Evolutionary conservation across 495 filamentous ascomycete genomes (phyloP).

Genomic region (Cairneyella variabilis): DNA sequence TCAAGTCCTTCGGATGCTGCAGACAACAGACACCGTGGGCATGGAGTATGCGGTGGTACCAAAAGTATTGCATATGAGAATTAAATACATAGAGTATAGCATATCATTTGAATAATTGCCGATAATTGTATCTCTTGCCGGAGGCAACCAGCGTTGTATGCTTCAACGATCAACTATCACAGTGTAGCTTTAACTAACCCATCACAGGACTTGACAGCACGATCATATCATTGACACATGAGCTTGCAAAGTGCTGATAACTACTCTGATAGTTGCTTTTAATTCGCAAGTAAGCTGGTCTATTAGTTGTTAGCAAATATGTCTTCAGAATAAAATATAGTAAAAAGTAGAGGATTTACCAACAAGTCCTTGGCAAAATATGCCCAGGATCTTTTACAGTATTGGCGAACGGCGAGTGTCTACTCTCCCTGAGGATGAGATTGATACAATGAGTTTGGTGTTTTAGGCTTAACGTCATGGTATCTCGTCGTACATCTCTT

Average conservation of each 20-base stretch:
- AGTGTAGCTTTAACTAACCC: too few species aligned
- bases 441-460: constrained; percentile 6
- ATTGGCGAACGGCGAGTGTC: constrained; percentile 1
- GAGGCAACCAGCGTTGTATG: too few species aligned
- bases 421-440: constrained; percentile 3
- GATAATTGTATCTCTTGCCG: too few species aligned
- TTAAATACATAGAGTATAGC: too few species aligned
- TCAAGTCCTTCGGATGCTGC: constrained; percentile 43
- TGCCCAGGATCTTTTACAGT: constrained; percentile 5
- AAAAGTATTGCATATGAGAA: too few species aligned
- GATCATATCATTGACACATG: too few species aligned
- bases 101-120: too few species aligned
- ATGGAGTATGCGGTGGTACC: too few species aligned
- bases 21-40: constrained; percentile 30
- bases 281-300: neutral
- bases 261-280: neutral
- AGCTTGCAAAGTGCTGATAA: too few species aligned
- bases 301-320: constrained; percentile 1
- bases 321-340: neutral
- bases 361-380: constrained; percentile 1
- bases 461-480: constrained; percentile 1
- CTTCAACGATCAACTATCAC: too few species aligned
- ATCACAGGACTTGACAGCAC: too few species aligned
- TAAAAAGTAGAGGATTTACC: neutral
- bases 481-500: neutral